Evolutionary conservation across 2,329 filamentous ascomycete species (phyloP).

Genomic region (Verticillium longisporum): DNA sequence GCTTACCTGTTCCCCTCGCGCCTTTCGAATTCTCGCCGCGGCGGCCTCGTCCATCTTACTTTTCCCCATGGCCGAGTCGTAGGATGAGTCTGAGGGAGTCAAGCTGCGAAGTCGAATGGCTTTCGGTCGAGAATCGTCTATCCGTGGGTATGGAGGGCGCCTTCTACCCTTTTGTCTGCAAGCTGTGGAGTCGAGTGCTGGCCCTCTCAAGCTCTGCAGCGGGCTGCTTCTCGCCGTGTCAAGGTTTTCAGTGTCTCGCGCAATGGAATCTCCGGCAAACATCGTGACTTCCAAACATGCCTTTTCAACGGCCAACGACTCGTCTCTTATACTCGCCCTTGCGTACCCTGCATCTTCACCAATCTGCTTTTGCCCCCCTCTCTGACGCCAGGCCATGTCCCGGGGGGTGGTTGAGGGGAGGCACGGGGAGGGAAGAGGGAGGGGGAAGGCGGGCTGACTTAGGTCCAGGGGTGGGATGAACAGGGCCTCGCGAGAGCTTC

Average conservation of each 20-base stretch:
- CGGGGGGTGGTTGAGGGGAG: neutral
- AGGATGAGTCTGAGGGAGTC: neutral
- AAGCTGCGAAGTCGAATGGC: neutral
- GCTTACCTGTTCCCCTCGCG: conserved; percentile 31
- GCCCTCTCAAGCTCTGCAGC: too few relatives aligned
- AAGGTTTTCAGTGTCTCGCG: neutral
- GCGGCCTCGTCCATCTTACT: conserved; percentile 34
- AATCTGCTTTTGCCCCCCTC: neutral
- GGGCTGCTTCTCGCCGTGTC: neutral
- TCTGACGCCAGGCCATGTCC: neutral
- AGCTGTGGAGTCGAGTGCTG: too few relatives aligned
- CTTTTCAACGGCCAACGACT: neutral
- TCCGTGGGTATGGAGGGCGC: too few relatives aligned
- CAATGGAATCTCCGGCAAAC: neutral
- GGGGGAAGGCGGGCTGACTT: neutral
- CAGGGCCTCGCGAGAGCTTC: neutral
- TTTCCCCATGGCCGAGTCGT: conserved; percentile 5
- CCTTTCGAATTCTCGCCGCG: conserved; percentile 32
- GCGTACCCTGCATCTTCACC: neutral
- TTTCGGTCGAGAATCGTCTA: neutral
- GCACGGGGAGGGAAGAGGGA: neutral
- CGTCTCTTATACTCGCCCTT: neutral
- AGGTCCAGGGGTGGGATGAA: neutral
- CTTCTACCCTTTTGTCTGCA: too few relatives aligned
- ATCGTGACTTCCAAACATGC: neutral